Base-by-base conservation (phyloP, 495 filamentous ascomycete genomes). In the Talaromyces wortmannii region DNA sequence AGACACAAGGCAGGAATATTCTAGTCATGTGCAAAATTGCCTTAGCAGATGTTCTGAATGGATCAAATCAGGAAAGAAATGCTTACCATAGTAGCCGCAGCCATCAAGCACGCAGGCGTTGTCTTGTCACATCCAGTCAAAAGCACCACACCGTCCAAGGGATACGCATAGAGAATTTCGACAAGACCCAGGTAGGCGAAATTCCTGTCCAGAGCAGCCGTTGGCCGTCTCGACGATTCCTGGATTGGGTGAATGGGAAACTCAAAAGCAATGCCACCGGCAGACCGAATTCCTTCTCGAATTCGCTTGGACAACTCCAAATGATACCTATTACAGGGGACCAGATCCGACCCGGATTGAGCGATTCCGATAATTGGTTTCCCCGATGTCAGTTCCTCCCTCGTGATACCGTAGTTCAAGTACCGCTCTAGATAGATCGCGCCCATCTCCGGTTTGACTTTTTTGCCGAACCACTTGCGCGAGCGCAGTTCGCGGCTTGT, bases 61-160 rank as follows among this genome's bases (percentile, higher is more conserved):
- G n/a, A 2, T 31, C 13, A 36, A 50, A 45, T 6, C 18, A 55
- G 11, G 11, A 3, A 40, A 13, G 54, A 51, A 12, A 48, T 15
- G 70, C 74, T 33, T 54, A 77, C 74, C 57, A 82, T 69, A n/a
- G 78, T 79, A 49, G 75, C 78, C 17, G 76, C 77, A n/a, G 79
- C 78, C 78, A 82, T 82, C 50, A 82, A 64, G 54, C 69, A 74
- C 18, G 78, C 79, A 30, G 79, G 79, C 0, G 77, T 81, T 7
- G 77, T 82, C 65, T 82, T 82, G 55, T 82, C 79, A 65, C 79
- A 82, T n/a, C 79, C 79, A 0, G 79, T 80, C 57, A 82, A 66
- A 31, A 82, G 59, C 13, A 82, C 78, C 16, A 82, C 77, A 8
- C 78, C 78, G 58, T 82, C 78, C 51, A 82, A 65, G 2, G 76